Percentiles rank a stretch among this genome's conserved stretches.
Conservation (phyloP, 768 basidiomycete species). For the Pleurotus pulmonarius region DNA sequence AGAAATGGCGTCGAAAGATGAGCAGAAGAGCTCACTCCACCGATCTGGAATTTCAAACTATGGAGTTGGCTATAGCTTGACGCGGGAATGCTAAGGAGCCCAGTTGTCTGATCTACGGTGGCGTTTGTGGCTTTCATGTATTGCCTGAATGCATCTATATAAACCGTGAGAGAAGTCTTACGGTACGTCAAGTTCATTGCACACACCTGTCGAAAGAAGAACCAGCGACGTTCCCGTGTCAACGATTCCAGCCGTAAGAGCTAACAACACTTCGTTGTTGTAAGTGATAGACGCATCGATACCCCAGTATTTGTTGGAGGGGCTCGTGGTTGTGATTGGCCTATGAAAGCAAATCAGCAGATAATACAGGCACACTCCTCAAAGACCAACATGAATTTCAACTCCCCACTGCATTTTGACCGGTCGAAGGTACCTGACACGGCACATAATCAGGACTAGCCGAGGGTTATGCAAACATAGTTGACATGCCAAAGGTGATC, state of each 20-base stretch:
- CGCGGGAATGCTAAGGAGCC: constrained; percentile 48
- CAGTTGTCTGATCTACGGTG: constrained; percentile 31
- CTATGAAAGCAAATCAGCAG: background rate
- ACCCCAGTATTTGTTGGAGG: constrained; percentile 37
- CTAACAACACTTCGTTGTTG: constrained; percentile 21
- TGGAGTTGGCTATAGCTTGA: constrained; percentile 48
- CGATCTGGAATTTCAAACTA: constrained; percentile 53
- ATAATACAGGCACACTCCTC: background rate
- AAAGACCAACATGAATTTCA: constrained; percentile 23
- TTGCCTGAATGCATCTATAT: constrained; percentile 30
- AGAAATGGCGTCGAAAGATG: background rate
- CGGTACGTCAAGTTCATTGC: background rate
- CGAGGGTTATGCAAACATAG: background rate
- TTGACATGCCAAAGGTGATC: constrained; percentile 20
- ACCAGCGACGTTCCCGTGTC: constrained; percentile 23
- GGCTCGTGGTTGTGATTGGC: constrained; percentile 17
- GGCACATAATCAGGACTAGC: background rate
- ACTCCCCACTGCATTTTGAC: constrained; percentile 19
- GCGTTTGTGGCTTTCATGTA: constrained; percentile 46
- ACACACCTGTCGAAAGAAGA: background rate
- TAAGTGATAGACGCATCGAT: constrained; percentile 36
- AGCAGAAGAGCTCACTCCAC: constrained; percentile 31
- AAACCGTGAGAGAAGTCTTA: background rate
- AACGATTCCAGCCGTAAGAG: constrained; percentile 31
- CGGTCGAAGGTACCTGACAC: constrained; percentile 14